These are phyloP conservation scores for Cyclospora cayetanensis DNA, from an alignment of 169 alveolate species.

Conservation along the genomic window DNA sequence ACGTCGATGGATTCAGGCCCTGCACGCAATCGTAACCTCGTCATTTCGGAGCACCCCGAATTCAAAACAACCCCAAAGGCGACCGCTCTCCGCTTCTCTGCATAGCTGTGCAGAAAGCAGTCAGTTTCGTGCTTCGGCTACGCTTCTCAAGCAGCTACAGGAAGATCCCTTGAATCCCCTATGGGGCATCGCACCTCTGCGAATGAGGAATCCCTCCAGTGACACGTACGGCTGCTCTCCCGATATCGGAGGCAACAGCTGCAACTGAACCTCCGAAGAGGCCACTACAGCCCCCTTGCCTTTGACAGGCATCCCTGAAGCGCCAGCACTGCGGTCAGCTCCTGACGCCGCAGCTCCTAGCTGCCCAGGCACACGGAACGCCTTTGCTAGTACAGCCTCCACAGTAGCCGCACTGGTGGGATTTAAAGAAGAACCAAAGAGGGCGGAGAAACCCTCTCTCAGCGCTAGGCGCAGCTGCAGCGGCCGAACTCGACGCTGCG, in stretches of 20 bases:
- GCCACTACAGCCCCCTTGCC: background rate
- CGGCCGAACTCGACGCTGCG: conserved; percentile 53
- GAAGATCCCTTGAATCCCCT: no score
- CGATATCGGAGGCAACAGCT: conserved; percentile 4
- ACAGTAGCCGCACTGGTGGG: conserved; percentile 41
- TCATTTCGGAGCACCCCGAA: no score
- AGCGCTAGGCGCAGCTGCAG: conserved; percentile 65
- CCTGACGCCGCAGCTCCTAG: background rate
- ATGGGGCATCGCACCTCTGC: conserved; percentile 43
- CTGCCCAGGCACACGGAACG: background rate
- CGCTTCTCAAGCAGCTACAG: no score
- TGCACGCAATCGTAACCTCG: conserved; percentile 62
- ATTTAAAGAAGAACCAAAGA: conserved; percentile 79
- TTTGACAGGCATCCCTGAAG: background rate
- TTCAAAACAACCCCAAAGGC: no score
- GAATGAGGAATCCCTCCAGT: conserved; percentile 59
- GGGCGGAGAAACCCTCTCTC: conserved; percentile 78
- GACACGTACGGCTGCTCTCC: conserved; percentile 30
- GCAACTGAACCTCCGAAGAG: background rate
- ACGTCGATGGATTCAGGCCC: conserved; percentile 75
- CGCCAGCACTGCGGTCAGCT: background rate
- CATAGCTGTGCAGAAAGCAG: no score
- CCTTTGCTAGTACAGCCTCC: conserved; percentile 23
- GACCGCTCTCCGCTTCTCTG: no score
- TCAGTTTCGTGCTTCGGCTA: no score